Percentiles rank a stretch among this genome's conserved stretches.
Conservation (phyloP, 805 yeast species). For the Candida lessepsii region DNA sequence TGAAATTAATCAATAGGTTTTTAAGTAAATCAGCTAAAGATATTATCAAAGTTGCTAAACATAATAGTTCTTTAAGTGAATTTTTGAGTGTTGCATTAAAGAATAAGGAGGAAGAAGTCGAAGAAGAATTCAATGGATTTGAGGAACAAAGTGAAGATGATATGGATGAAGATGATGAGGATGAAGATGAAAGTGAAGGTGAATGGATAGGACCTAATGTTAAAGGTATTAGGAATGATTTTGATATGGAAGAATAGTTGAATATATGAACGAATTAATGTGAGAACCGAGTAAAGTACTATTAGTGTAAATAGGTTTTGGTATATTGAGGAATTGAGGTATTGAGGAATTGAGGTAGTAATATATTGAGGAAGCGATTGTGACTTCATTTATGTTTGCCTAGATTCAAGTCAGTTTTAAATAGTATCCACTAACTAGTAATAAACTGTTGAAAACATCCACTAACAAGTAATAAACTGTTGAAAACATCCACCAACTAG, state of each 20-base stretch:
- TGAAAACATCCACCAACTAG: too few relatives aligned
- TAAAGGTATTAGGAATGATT: conserved; percentile 19
- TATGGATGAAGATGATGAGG: conserved; percentile 31
- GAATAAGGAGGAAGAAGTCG: conserved; percentile 19
- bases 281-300: too few relatives aligned
- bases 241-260: conserved; percentile 7
- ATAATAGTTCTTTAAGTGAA: conserved; percentile 52
- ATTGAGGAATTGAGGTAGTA: too few relatives aligned
- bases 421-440: too few relatives aligned
- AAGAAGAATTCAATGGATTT: conserved; percentile 29
- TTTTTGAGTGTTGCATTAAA: conserved; percentile 43
- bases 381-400: too few relatives aligned
- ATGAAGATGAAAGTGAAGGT: conserved; percentile 30
- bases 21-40: conserved; percentile 73
- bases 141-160: conserved; percentile 21
- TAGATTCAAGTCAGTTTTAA: too few relatives aligned
- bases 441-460: too few relatives aligned
- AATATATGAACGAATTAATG: too few relatives aligned
- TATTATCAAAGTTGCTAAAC: conserved; percentile 52
- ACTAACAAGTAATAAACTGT: too few relatives aligned
- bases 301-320: too few relatives aligned
- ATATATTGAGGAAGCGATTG: too few relatives aligned
- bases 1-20: conserved; percentile 74
- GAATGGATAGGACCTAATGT: conserved; percentile 35
- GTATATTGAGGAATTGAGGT: too few relatives aligned